A percentile compares a stretch with the other conserved stretches of the same genome.
phyloP scores from a whole-genome alignment of 495 filamentous ascomycete species.

The Penicillium lividum region DNA sequence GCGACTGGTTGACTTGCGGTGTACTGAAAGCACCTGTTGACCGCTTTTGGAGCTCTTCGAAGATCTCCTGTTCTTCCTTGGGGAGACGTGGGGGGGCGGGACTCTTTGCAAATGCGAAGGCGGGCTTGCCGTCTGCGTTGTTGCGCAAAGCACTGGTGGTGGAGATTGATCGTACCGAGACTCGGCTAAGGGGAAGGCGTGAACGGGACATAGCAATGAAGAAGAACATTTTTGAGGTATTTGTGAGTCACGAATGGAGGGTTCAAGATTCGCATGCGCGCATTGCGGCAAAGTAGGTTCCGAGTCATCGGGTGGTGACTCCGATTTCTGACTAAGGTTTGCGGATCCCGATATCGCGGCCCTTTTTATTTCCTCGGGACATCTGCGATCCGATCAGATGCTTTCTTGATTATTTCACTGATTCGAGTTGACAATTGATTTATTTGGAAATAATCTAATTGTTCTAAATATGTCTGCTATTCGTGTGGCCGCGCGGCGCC shows the following conservation, averaged over 20 bases:
- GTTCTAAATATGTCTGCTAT: constrained; percentile 23
- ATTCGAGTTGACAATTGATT: neutral
- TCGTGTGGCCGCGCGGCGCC: constrained; percentile 42
- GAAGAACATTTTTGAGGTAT: constrained; percentile 17
- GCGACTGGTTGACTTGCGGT: constrained; percentile 41
- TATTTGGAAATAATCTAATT: neutral
- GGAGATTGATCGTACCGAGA: constrained; percentile 37
- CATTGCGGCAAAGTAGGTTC: constrained; percentile 7
- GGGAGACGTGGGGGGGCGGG: constrained; percentile 84
- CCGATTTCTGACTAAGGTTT: constrained; percentile 31
- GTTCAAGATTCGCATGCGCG: constrained; percentile 1
- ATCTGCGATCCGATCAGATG: constrained; percentile 5
- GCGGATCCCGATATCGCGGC: constrained; percentile 41
- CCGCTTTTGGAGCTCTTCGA: constrained; percentile 76
- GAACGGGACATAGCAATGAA: constrained; percentile 20
- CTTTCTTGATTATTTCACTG: constrained; percentile 6
- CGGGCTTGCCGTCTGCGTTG: constrained; percentile 30
- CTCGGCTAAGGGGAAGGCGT: constrained; percentile 21
- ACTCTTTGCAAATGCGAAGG: constrained; percentile 43
- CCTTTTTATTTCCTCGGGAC: constrained; percentile 25
- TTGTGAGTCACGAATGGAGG: constrained; percentile 6
- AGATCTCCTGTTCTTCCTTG: constrained; percentile 86
- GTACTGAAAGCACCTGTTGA: constrained; percentile 77
- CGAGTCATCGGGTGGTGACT: constrained; percentile 14
- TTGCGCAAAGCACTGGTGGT: constrained; percentile 32